A percentile compares a stretch with the other conserved stretches of the same genome.
phyloP scores from a whole-genome alignment of 1,139 yeast species.

The Debaryomycetaceae sp. region DNA sequence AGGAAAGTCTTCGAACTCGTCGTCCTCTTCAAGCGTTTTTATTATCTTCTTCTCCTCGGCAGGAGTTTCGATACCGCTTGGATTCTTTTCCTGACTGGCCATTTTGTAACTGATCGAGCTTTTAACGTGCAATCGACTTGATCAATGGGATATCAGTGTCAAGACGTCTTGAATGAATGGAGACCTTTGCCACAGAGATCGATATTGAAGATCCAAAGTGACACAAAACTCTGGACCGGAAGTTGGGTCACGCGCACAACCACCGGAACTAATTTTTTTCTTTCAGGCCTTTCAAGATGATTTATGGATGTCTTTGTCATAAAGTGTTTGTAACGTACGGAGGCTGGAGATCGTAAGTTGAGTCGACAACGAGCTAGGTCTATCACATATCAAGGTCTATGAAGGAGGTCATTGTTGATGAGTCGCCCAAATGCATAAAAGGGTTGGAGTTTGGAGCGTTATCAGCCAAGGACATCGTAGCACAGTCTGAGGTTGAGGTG shows the following conservation, averaged over 20 bases:
- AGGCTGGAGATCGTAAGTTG: neutral
- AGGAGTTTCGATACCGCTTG: slow-evolving; percentile 7
- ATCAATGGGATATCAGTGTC: no score
- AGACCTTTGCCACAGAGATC: neutral
- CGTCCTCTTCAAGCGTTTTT: slow-evolving; percentile 82
- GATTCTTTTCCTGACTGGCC: slow-evolving; percentile 6
- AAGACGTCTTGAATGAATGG: no score
- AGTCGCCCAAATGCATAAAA: slow-evolving; percentile 84
- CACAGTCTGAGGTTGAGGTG: slow-evolving; percentile 93
- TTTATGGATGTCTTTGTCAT: neutral
- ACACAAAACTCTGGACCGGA: neutral
- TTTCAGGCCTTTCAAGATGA: neutral
- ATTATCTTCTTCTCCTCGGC: slow-evolving; percentile 36
- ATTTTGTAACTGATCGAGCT: neutral
- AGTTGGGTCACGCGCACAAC: neutral
- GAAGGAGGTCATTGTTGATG: slow-evolving; percentile 77
- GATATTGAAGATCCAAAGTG: neutral
- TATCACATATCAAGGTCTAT: slow-evolving; percentile 23
- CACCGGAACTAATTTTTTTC: neutral
- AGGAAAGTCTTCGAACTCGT: slow-evolving; percentile 93
- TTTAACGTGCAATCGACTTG: no score
- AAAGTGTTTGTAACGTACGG: neutral
- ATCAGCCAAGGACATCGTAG: slow-evolving; percentile 84
- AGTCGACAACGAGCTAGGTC: neutral
- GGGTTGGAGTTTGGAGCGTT: slow-evolving; percentile 93